Evolutionary conservation across 1,284 basidiomycete genomes (phyloP).

Genomic region (Irpex lacteus): DNA sequence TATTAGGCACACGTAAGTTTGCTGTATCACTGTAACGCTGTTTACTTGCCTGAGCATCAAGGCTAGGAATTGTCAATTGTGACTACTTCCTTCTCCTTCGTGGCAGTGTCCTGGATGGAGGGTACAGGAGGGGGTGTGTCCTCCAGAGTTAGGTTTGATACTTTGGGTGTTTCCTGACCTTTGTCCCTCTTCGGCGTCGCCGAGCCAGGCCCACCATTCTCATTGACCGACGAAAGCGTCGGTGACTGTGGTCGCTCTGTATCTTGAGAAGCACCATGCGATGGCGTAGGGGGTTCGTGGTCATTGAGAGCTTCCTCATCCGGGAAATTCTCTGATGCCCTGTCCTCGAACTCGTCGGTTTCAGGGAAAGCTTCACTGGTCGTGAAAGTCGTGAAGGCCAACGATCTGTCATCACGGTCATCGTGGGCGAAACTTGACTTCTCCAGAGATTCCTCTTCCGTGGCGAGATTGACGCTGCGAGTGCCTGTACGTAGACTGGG

Average conservation of each 20-base stretch:
- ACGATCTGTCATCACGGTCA: background rate
- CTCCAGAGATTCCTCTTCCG: slow-evolving; percentile 21
- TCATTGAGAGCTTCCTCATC: background rate
- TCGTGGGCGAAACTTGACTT: slow-evolving; percentile 15
- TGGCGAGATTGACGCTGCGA: slow-evolving; percentile 36
- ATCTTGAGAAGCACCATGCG: background rate
- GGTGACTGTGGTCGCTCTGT: background rate
- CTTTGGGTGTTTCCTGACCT: slow-evolving; percentile 21
- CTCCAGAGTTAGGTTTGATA: slow-evolving; percentile 15
- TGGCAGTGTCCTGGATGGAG: background rate
- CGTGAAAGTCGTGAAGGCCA: background rate
- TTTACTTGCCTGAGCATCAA: background rate
- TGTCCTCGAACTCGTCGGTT: background rate
- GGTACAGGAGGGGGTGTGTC: slow-evolving; percentile 6
- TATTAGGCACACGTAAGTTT: background rate
- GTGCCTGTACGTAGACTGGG: slow-evolving; percentile 52
- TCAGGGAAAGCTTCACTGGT: slow-evolving; percentile 5
- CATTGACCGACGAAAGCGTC: background rate
- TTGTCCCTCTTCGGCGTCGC: slow-evolving; percentile 18
- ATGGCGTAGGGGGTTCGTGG: slow-evolving; percentile 2
- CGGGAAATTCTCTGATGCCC: background rate
- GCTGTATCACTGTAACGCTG: background rate
- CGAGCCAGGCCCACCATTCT: slow-evolving; percentile 4
- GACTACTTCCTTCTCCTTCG: background rate
- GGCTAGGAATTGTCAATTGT: background rate